phyloP scores from a whole-genome alignment of 225 moss, liverwort and hornwort species.

The Straminergon stramineum region DNA sequence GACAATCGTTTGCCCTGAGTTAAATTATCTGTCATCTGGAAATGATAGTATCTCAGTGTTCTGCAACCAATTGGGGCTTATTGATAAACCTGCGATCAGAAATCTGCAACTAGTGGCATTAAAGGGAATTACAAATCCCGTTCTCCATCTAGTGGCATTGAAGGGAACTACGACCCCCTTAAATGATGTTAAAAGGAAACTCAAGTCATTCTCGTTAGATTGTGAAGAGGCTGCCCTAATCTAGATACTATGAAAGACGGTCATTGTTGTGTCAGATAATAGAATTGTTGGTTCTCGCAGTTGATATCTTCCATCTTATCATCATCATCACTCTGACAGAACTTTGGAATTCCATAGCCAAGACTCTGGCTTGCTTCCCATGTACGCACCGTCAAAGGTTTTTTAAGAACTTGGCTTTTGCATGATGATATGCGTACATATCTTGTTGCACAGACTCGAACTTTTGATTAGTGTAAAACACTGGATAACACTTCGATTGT shows the following conservation, averaged over 20 bases:
- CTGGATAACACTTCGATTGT: not conserved
- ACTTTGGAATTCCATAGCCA: not conserved
- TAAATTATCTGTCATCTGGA: not conserved
- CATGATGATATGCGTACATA: not conserved
- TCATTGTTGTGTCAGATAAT: not conserved
- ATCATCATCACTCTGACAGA: not conserved
- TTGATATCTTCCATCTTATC: not conserved
- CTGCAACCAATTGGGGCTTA: not conserved
- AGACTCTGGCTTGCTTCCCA: not conserved
- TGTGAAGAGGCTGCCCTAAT: not conserved
- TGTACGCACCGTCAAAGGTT: not conserved
- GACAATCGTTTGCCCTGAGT: not conserved
- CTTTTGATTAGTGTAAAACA: not conserved
- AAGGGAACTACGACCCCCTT: too few species aligned
- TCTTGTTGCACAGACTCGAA: not conserved
- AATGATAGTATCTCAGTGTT: not conserved
- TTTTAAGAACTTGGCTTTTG: not conserved
- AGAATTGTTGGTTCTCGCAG: not conserved
- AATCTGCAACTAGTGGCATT: not conserved
- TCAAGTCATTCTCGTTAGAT: not conserved
- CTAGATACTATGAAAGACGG: not conserved
- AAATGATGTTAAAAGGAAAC: not conserved
- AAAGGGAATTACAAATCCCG: not conserved
- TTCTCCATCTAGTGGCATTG: too few species aligned
- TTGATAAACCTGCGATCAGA: not conserved